Percentiles rank a stretch among this genome's conserved stretches.
Conservation (phyloP, 228 moss, liverwort and hornwort species). For the Sphagnum magellanicum region DNA sequence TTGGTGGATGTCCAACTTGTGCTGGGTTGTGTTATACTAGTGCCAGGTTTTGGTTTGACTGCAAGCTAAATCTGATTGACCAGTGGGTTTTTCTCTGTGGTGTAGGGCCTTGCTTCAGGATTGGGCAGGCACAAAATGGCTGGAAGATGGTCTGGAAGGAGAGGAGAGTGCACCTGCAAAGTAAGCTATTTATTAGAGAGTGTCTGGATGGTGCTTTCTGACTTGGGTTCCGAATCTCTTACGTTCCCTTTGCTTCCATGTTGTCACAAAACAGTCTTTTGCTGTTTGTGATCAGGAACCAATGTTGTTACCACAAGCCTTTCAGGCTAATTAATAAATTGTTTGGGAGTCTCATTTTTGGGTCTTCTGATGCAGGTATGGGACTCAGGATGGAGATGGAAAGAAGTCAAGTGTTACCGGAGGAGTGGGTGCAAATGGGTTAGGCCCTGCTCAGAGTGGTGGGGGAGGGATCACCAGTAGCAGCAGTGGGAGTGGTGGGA, state of each 20-base stretch:
- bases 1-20: no score
- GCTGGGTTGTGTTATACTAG: no score
- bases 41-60: no score
- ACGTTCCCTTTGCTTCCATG: no score
- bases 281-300: no score
- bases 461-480: constrained; percentile 67
- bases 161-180: constrained; percentile 14
- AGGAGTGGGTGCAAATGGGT: constrained; percentile 48
- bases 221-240: constrained; percentile 9
- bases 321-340: not conserved
- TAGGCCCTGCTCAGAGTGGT: constrained; percentile 42
- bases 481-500: constrained; percentile 67
- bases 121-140: constrained; percentile 92
- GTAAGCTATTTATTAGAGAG: not conserved
- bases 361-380: constrained; percentile 32
- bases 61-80: no score
- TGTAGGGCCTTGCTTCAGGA: constrained; percentile 95
- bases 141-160: constrained; percentile 69
- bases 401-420: constrained; percentile 36
- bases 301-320: no score
- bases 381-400: constrained; percentile 30
- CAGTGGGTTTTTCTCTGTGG: not conserved
- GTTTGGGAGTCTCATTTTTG: not conserved
- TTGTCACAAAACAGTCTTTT: no score
- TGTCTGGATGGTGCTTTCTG: constrained; percentile 6